phyloP scores from a whole-genome alignment of 768 basidiomycete species.

The Suillus sp. region DNA sequence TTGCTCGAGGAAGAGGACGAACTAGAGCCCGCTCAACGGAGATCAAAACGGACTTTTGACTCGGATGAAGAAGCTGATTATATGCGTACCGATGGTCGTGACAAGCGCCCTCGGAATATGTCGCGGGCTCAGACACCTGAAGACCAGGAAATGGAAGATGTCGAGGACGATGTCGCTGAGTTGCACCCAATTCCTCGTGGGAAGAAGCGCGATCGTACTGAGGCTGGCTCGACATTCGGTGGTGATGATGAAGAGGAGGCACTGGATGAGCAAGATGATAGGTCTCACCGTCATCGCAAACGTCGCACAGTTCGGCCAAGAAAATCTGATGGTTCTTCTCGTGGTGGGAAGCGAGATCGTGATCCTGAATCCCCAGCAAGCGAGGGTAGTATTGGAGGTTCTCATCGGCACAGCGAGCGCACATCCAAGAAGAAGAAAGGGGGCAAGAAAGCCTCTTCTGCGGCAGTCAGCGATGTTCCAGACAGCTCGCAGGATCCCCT shows the following conservation, averaged over 20 bases:
- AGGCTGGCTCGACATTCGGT: slow-evolving; percentile 72
- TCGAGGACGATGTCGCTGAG: slow-evolving; percentile 46
- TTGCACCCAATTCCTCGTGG: slow-evolving; percentile 45
- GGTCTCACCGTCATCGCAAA: slow-evolving; percentile 51
- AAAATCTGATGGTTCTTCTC: slow-evolving; percentile 47
- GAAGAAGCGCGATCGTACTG: slow-evolving; percentile 76
- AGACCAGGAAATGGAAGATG: slow-evolving; percentile 38
- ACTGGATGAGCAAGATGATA: slow-evolving; percentile 40
- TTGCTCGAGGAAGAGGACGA: slow-evolving; percentile 38
- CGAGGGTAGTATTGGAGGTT: slow-evolving; percentile 22
- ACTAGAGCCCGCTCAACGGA: slow-evolving; percentile 35
- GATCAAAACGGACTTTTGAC: slow-evolving; percentile 52
- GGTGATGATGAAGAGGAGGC: slow-evolving; percentile 51
- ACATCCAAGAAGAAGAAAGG: slow-evolving; percentile 50
- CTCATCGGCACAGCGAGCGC: slow-evolving; percentile 17
- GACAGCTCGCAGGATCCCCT: slow-evolving; percentile 49
- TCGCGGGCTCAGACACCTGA: slow-evolving; percentile 44
- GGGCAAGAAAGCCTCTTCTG: slow-evolving; percentile 46
- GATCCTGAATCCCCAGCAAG: slow-evolving; percentile 49
- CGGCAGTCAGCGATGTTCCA: slow-evolving; percentile 45
- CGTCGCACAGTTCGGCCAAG: slow-evolving; percentile 57
- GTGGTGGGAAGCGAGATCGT: slow-evolving; percentile 71
- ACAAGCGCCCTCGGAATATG: slow-evolving; percentile 59
- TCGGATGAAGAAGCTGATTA: slow-evolving; percentile 46
- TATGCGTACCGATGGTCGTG: slow-evolving; percentile 39